Evolutionary conservation across 75 land plant genomes (phyloP).

Genomic region (Pseudotsuga menziesii): DNA sequence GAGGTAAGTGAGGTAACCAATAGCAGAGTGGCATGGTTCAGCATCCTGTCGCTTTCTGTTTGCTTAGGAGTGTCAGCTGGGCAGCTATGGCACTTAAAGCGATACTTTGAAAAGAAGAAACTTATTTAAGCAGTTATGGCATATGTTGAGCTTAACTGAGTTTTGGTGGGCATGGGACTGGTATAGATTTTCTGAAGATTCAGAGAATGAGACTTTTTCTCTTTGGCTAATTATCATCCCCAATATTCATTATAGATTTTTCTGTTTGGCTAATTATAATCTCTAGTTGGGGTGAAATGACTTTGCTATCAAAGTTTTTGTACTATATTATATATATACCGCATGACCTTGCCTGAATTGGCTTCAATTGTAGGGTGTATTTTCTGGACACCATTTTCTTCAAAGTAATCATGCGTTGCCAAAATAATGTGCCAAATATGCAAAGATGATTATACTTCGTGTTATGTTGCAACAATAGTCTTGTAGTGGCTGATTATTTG

Average conservation of each 20-base stretch:
- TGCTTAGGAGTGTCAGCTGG: conserved; percentile 57
- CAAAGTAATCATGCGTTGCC: no score
- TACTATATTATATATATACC: background rate
- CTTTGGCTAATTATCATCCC: background rate
- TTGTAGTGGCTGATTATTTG: no score
- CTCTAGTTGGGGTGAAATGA: background rate
- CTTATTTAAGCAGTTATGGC: conserved; percentile 38
- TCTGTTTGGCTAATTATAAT: background rate
- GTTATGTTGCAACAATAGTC: no score
- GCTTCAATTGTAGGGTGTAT: conserved; percentile 6
- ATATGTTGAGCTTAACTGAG: background rate
- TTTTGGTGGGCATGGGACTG: background rate
- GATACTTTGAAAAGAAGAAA: conserved; percentile 79
- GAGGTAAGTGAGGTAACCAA: conserved; percentile 70
- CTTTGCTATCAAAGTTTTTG: background rate
- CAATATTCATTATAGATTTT: background rate
- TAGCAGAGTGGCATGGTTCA: conserved; percentile 63
- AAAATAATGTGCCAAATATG: no score
- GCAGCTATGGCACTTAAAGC: conserved; percentile 64
- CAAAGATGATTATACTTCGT: no score
- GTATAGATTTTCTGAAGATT: background rate
- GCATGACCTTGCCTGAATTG: background rate
- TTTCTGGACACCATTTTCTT: background rate
- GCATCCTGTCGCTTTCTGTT: conserved; percentile 67
- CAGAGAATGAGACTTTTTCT: background rate